Conservation (phyloP, 2,329 filamentous ascomycete genomes). For the Scedosporium apiospermum region DNA sequence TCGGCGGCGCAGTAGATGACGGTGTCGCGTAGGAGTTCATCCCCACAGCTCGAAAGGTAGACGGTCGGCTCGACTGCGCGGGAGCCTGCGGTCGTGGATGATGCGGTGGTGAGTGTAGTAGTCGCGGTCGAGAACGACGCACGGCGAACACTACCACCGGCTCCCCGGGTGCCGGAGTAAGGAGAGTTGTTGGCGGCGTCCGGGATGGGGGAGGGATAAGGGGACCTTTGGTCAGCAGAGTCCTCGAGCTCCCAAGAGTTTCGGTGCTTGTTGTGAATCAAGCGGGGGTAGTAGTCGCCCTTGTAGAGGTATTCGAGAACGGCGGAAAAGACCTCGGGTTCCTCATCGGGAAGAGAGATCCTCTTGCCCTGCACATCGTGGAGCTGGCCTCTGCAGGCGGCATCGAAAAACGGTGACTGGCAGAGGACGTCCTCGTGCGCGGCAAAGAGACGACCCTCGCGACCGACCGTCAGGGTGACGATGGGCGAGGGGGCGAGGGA, state of each 20-base stretch:
- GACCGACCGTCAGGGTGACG: conserved; percentile 72
- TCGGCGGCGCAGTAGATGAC: conserved; percentile 85
- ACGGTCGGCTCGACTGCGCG: conserved; percentile 52
- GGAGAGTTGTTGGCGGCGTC: background rate
- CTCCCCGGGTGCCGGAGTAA: background rate
- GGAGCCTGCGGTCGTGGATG: background rate
- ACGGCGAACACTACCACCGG: background rate
- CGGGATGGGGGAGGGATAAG: conserved; percentile 3
- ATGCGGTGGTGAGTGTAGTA: background rate
- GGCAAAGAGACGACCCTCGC: conserved; percentile 77
- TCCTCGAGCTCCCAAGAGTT: conserved; percentile 81
- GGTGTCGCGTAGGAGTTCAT: conserved; percentile 74
- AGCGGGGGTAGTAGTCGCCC: conserved; percentile 81
- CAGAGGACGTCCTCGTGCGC: conserved; percentile 80
- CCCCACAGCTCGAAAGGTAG: conserved; percentile 54
- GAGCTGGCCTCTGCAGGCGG: conserved; percentile 2
- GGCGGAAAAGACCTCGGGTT: conserved; percentile 83
- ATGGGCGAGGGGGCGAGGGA: conserved; percentile 43
- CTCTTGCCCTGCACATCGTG: conserved; percentile 38
- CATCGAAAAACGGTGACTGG: conserved; percentile 65
- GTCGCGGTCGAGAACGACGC: background rate
- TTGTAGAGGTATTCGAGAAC: conserved; percentile 90
- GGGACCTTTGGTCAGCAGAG: conserved; percentile 7
- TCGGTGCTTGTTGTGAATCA: conserved; percentile 76
- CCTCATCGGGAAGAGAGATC: conserved; percentile 73